Conservation (phyloP, 2,329 filamentous ascomycete genomes). For the Diaporthe citrichinensis region DNA sequence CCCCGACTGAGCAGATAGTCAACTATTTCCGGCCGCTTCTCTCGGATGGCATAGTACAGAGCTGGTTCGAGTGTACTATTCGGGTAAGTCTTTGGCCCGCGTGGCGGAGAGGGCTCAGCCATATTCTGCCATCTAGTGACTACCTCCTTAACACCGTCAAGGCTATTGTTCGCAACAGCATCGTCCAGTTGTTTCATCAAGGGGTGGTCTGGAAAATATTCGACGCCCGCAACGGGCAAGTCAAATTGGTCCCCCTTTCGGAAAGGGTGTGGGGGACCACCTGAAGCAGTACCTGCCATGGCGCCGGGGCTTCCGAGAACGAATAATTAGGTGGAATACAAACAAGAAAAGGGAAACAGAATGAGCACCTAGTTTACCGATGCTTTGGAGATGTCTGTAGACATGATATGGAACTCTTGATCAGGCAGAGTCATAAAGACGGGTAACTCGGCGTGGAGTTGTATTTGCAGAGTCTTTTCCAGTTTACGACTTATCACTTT, state of each 20-base stretch:
- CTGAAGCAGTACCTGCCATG: not conserved
- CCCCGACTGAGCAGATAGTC: not conserved
- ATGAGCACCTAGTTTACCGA: too few relatives aligned
- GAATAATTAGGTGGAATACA: not conserved
- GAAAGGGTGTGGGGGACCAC: not conserved
- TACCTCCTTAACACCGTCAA: not conserved
- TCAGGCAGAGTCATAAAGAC: not conserved
- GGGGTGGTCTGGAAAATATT: not conserved
- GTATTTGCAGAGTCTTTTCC: not conserved
- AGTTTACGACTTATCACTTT: not conserved
- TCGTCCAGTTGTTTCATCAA: not conserved
- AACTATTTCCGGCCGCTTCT: not conserved
- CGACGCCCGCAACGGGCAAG: not conserved
- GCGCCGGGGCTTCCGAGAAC: not conserved
- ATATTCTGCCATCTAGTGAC: not conserved
- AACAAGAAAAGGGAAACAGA: too few relatives aligned
- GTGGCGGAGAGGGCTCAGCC: not conserved
- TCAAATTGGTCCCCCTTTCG: conserved; percentile 1
- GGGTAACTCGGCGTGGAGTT: not conserved
- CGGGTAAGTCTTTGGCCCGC: not conserved
- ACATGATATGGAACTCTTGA: not conserved
- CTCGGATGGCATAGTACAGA: not conserved
- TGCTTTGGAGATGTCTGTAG: not conserved
- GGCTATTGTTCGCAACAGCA: not conserved
- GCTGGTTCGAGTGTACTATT: not conserved